These are phyloP conservation scores for Oryza glaberrima DNA, from an alignment of 176 grass and related monocot species.

Conservation along the genomic window DNA sequence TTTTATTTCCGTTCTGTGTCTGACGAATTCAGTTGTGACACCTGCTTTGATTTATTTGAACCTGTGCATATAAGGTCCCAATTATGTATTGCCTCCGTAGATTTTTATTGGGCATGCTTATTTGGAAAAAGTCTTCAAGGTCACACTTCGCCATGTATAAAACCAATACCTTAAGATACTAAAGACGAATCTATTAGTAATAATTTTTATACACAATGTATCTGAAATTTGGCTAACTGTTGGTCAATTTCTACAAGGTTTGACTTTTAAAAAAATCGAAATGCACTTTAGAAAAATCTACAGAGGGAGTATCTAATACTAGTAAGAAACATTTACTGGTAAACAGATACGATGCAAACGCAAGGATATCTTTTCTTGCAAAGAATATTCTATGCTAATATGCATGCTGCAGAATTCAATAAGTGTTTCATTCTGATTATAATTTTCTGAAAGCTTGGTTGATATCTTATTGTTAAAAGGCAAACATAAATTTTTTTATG, in stretches of 20 bases:
- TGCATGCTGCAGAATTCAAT: conserved; percentile 13
- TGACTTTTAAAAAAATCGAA: background rate
- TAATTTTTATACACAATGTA: too few relatives aligned
- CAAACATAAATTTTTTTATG: background rate
- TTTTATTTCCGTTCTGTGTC: background rate
- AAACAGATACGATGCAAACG: conserved; percentile 1
- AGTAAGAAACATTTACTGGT: background rate
- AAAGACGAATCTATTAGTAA: background rate
- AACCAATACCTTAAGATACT: background rate
- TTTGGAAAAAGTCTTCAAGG: background rate
- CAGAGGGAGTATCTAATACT: background rate
- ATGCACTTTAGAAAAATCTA: background rate
- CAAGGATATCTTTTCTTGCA: conserved; percentile 1
- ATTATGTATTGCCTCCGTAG: background rate
- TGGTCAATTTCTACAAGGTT: background rate
- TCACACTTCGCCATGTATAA: background rate
- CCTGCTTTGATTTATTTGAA: background rate
- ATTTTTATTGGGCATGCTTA: background rate
- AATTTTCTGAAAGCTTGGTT: conserved; percentile 32
- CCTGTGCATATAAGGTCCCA: conserved; percentile 17
- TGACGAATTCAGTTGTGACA: background rate
- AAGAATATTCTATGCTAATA: conserved; percentile 38
- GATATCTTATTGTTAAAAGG: conserved; percentile 24
- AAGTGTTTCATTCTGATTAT: conserved; percentile 33
- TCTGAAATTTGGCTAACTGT: too few relatives aligned